These are phyloP conservation scores for Debaryomyces sp. DNA, from an alignment of 1,139 yeast genomes.

Conservation along the genomic window DNA sequence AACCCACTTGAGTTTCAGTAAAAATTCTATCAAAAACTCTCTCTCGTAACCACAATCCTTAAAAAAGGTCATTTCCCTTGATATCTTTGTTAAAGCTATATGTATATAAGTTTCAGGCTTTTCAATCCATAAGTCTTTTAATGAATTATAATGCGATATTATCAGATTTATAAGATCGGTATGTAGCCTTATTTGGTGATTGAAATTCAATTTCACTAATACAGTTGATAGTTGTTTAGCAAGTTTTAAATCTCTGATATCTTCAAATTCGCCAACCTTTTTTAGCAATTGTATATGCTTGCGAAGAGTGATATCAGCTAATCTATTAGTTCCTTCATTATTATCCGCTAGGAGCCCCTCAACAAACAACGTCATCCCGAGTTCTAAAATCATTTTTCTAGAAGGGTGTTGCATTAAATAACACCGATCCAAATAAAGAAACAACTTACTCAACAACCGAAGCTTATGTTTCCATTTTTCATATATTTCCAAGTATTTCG, in stretches of 20 bases:
- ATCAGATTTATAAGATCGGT: conserved; percentile 20
- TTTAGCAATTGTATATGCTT: conserved; percentile 15
- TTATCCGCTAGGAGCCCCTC: conserved; percentile 19
- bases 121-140: conserved; percentile 22
- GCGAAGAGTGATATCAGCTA: conserved; percentile 13
- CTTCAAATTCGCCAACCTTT: conserved; percentile 10
- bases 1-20: conserved; percentile 31
- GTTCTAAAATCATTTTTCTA: conserved; percentile 28
- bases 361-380: conserved; percentile 25
- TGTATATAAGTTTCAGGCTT: conserved; percentile 23
- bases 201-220: conserved; percentile 25
- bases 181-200: conserved; percentile 20
- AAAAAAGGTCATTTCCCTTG: conserved; percentile 22
- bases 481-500: conserved; percentile 20
- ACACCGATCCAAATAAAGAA: conserved; percentile 38
- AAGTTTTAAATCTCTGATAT: conserved; percentile 9
- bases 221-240: conserved; percentile 21
- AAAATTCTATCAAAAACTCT: conserved; percentile 23
- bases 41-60: conserved; percentile 27
- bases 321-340: conserved; percentile 6
- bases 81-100: conserved; percentile 17
- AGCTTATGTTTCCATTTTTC: conserved; percentile 31
- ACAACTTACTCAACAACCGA: conserved; percentile 29
- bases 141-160: conserved; percentile 18
- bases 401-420: conserved; percentile 36